phyloP scores from a whole-genome alignment of 148 eudicot genomes.

The Tetragonia tetragonoides region DNA sequence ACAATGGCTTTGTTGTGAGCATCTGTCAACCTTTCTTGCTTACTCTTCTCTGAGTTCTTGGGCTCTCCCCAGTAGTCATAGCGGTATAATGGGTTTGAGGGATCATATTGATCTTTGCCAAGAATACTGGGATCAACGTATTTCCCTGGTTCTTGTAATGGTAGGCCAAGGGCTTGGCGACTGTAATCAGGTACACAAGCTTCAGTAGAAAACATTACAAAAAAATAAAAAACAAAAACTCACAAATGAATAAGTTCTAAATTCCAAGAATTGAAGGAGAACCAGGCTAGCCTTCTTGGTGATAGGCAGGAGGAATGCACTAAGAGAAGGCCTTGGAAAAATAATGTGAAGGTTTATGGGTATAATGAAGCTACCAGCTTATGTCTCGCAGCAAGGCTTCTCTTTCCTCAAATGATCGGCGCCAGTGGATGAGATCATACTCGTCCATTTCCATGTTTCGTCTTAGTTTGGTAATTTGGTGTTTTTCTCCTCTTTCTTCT shows the following conservation, averaged over 20 bases:
- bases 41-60: slow-evolving; percentile 87
- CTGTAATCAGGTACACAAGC: slow-evolving; percentile 35
- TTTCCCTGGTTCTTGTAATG: slow-evolving; percentile 89
- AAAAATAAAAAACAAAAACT: background rate
- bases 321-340: too few species aligned
- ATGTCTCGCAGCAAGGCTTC: slow-evolving; percentile 93
- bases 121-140: slow-evolving; percentile 68
- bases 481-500: slow-evolving; percentile 71
- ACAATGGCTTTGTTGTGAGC: slow-evolving; percentile 85
- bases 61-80: slow-evolving; percentile 99
- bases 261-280: background rate
- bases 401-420: slow-evolving; percentile 94
- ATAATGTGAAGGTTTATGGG: background rate
- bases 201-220: slow-evolving; percentile 7
- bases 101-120: slow-evolving; percentile 77
- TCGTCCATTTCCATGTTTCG: slow-evolving; percentile 92
- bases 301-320: background rate
- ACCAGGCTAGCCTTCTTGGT: background rate
- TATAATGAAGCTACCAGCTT: slow-evolving; percentile 56
- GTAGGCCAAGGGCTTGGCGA: slow-evolving; percentile 86
- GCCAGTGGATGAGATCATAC: slow-evolving; percentile 93
- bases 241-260: background rate
- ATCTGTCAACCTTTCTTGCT: slow-evolving; percentile 64
- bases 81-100: slow-evolving; percentile 65
- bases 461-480: slow-evolving; percentile 55